These are phyloP conservation scores for Corylus avellana DNA, from an alignment of 306 rosid species.

Conservation along the genomic window DNA sequence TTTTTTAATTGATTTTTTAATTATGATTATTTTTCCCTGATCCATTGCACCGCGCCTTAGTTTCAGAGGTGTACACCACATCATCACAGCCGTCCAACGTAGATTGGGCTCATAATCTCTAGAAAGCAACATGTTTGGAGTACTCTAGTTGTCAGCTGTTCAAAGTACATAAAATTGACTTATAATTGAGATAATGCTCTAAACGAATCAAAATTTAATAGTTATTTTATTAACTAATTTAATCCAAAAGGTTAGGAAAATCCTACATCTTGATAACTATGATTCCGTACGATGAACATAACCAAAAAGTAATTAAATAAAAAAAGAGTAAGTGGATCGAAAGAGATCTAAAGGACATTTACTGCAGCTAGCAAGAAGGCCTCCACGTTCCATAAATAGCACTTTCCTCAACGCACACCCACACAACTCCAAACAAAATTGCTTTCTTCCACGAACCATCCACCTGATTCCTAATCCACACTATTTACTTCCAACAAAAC, in stretches of 20 bases:
- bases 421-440: neutral
- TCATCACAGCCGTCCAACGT: neutral
- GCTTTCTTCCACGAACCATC: constrained; percentile 26
- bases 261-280: neutral
- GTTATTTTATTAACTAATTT: no score
- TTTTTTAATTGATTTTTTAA: neutral
- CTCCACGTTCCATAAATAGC: constrained; percentile 14
- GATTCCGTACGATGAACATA: neutral
- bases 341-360: neutral
- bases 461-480: neutral
- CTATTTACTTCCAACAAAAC: constrained; percentile 22
- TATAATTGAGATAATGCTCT: no score
- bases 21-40: neutral
- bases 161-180: no score
- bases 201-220: no score
- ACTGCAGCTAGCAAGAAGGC: constrained; percentile 8
- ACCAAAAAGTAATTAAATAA: neutral
- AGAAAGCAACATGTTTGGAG: no score
- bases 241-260: no score
- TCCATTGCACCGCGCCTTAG: neutral
- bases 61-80: neutral
- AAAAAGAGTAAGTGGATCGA: neutral
- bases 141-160: no score
- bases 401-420: constrained; percentile 10
- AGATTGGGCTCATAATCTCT: neutral